Base-by-base conservation (phyloP, 1,139 yeast species). In the Pichia sp. region DNA sequence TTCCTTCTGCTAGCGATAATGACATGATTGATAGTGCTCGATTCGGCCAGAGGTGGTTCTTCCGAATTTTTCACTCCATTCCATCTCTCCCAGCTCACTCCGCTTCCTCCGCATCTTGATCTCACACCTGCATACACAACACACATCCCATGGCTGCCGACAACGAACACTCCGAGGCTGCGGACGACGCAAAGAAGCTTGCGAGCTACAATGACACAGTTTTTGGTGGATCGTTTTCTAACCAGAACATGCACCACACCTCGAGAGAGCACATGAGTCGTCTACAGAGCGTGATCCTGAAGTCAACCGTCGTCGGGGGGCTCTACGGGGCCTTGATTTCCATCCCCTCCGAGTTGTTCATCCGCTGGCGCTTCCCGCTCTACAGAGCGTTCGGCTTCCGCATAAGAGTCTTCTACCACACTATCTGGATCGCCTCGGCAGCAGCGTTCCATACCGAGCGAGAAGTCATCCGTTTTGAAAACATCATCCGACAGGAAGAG, bases 281-380 rank as follows among this genome's bases (percentile, higher is more conserved):
- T 47, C 55, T 68, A 7, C 62, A 66, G 10, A 53, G 58, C 31
- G 65, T 67, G 42, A 67, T 69, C 10, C 13, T 64, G 4, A 62
- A 64, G 49, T 64, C 71, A 4, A 67, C 67, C 4, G 52, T 68
- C 11, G 58, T 61, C 13, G 72, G 72, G 29, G 72, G 66, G 4
- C 56, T 69, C 16, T 70, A 69, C 49, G 72, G 72, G 16, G 70
- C 72, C 1, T 55, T 69, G 52, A 60, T 70, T 31, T 67, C 72
- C 8, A 64, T 69, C 19, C 72, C 72, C 1, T 61, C 71, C 2
- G 72, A 69, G 51, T 53, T 69, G 32, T 43, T 70, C 1, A 57
- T 70, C 5, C 59, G 70, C 46, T 69, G 72, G 72, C 61, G 67
- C 46, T 70, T 70, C 1, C 72, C 72, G n/a, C 58, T 65, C 23